These are phyloP conservation scores for Leptographium radiaticola DNA, from an alignment of 2,329 filamentous ascomycete genomes.

Conservation along the genomic window DNA sequence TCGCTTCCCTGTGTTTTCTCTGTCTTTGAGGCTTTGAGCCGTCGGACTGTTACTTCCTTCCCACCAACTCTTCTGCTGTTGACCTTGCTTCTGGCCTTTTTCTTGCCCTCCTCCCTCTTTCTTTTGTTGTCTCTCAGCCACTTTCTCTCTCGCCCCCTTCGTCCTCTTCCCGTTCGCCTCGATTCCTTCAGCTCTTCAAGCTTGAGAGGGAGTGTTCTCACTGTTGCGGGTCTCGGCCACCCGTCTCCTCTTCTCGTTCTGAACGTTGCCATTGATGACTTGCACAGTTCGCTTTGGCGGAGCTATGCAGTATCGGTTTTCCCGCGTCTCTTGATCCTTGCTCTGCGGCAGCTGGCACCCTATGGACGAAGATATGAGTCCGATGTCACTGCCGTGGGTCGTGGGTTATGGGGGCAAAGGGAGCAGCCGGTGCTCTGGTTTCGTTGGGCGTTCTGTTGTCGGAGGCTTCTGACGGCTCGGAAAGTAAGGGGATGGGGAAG, in stretches of 20 bases:
- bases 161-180: not conserved
- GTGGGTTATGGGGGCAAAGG: constrained; percentile 9
- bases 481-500: not conserved
- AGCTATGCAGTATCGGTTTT: not conserved
- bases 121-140: constrained; percentile 1
- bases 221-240: not conserved
- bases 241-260: not conserved
- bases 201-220: constrained; percentile 7
- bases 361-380: constrained; percentile 87
- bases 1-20: not conserved
- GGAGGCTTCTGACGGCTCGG: constrained; percentile 2
- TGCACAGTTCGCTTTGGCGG: not conserved
- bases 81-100: not conserved
- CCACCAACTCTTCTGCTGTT: not conserved
- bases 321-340: not conserved
- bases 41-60: not conserved
- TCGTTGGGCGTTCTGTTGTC: not conserved
- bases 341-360: constrained; percentile 3
- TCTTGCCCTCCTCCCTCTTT: constrained; percentile 9
- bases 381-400: constrained; percentile 29
- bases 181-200: not conserved
- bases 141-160: not conserved
- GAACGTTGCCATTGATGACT: not conserved
- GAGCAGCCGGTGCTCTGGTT: constrained; percentile 1
- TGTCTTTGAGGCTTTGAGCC: not conserved